Percentiles rank a stretch among this genome's conserved stretches.
Conservation (phyloP, 129 eudicot species). For the Flaveria linearis region DNA sequence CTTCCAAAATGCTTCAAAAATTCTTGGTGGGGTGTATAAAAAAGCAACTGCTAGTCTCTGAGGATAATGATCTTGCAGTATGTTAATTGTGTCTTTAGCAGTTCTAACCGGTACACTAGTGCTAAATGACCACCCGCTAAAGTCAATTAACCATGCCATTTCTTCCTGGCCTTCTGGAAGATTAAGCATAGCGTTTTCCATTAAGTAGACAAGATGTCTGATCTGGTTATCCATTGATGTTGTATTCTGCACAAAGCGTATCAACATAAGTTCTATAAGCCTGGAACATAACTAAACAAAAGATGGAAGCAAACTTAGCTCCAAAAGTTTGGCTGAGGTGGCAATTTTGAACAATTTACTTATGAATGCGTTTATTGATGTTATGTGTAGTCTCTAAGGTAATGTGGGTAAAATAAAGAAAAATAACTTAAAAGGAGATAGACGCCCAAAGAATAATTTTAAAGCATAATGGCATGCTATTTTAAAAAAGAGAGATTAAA, state of each 20-base stretch:
- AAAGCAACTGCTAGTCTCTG: constrained; percentile 80
- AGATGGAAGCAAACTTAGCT: neutral
- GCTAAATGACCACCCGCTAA: constrained; percentile 76
- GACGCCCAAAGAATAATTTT: neutral
- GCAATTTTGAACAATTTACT: neutral
- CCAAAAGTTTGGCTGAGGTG: neutral
- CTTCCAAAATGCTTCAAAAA: constrained; percentile 89
- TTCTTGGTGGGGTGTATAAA: constrained; percentile 74
- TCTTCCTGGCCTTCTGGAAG: constrained; percentile 94
- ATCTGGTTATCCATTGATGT: constrained; percentile 69
- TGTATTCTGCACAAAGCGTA: constrained; percentile 55
- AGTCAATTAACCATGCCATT: constrained; percentile 93
- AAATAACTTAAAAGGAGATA: neutral
- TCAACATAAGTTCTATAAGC: constrained; percentile 7
- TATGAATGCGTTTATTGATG: neutral
- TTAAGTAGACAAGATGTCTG: constrained; percentile 75
- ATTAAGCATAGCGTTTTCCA: constrained; percentile 86
- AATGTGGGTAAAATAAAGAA: neutral
- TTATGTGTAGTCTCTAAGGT: neutral
- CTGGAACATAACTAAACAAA: neutral
- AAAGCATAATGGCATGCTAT: neutral
- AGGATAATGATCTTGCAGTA: constrained; percentile 88
- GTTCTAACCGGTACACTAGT: constrained; percentile 68
- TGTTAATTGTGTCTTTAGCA: constrained; percentile 70
- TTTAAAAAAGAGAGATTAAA: no score